Base-by-base conservation (phyloP, 495 filamentous ascomycete species). In the Podospora fimiseda region DNA sequence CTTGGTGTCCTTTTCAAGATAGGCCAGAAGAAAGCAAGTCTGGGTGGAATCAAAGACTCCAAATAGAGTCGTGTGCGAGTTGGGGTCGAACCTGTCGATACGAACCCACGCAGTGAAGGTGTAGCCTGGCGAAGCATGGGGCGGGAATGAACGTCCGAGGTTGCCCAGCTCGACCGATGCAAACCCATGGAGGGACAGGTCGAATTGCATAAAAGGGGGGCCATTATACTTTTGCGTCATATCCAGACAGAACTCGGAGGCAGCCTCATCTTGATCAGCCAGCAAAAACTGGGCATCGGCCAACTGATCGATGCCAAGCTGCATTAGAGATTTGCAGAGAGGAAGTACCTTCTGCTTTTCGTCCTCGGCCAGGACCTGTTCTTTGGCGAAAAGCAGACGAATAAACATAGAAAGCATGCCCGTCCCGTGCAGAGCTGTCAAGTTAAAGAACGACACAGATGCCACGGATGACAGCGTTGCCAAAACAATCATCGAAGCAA, bases 21-120 rank as follows among this genome's bases (percentile, higher is more conserved):
- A 98, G 19, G 86, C 87, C 40, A 98, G 80, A 27, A 97, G 74
- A 58, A 98, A 98, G 69, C 94, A 98, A 1, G 87, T 90, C 61
- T 98, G 93, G 15, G 81, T 89, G 0, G 85, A 75, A 70, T 98
- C 93, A 66, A 95, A 97, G 9, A 91, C 89, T 3, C 93, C 93
- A 68, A 98, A 98, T 6, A 98, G 75, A 2, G 93, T 98, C 1
- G 93, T 96, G 68, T 97, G 94, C 13, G 86, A 85, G 24, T 78
- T 82, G 1, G 77, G 63, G 65, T 98, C 93, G 69, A 93, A 97
- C 42, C 81, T 74, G 61, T 96, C 88, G 48, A 97, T 82, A 39
- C 84, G 82, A 16, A 95, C 78, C 93, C 93, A 98, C 3, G 85
- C 80, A 39, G 87, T 78, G 53, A 97, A 83, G 1, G 90, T 95